A percentile compares a stretch with the other conserved stretches of the same genome.
phyloP scores from a whole-genome alignment of 2,329 filamentous ascomycete species.

The Alternaria panax region DNA sequence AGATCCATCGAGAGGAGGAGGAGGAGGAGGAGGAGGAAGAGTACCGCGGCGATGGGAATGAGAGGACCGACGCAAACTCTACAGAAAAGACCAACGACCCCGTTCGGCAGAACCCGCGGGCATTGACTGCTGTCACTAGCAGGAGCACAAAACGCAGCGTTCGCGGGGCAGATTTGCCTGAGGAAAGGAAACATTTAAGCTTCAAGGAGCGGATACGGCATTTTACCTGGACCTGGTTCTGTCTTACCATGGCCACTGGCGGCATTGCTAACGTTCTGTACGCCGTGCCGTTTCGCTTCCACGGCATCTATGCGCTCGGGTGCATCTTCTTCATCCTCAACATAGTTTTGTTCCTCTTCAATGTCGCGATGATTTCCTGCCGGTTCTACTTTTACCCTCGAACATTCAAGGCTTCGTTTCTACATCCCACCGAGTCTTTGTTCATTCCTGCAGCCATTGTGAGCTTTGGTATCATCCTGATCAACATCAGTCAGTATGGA shows the following conservation, averaged over 20 bases:
- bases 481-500: slow-evolving; percentile 81
- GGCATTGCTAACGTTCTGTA: slow-evolving; percentile 67
- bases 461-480: slow-evolving; percentile 67
- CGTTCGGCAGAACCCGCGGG: background rate
- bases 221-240: slow-evolving; percentile 82
- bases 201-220: slow-evolving; percentile 66
- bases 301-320: slow-evolving; percentile 57
- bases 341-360: slow-evolving; percentile 71
- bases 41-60: background rate
- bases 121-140: background rate
- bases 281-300: slow-evolving; percentile 54
- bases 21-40: slow-evolving; percentile 3
- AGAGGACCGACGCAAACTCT: background rate
- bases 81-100: slow-evolving; percentile 9
- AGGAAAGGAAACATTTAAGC: slow-evolving; percentile 18
- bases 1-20: slow-evolving; percentile 6
- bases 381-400: slow-evolving; percentile 75
- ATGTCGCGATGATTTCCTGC: slow-evolving; percentile 69
- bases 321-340: slow-evolving; percentile 59
- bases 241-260: slow-evolving; percentile 69
- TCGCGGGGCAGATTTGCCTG: background rate
- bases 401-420: slow-evolving; percentile 74
- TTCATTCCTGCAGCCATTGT: slow-evolving; percentile 75
- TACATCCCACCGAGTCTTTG: slow-evolving; percentile 78
- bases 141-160: slow-evolving; percentile 7